Evolutionary conservation across 768 basidiomycete genomes (phyloP), one percentile per base, ranked within the genome.

Genomic region (Lyophyllum atratum): DNA sequence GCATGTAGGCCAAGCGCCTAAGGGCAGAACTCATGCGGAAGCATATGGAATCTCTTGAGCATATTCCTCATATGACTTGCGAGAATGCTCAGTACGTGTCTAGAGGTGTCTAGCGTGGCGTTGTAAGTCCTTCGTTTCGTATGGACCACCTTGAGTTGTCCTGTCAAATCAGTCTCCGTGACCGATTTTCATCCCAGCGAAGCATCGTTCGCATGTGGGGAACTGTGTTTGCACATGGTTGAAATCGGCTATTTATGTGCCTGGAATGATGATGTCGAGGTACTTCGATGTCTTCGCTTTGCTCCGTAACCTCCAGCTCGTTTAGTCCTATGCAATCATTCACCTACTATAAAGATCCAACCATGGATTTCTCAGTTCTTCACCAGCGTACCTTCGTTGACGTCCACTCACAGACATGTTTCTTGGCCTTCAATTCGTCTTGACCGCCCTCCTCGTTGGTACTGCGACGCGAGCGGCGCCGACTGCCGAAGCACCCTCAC

Each of bases 391-490:
- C 22, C 31, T 55, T 14, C 33, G 26, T 43, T 44, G 45, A 31
- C 33, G 24, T 37, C 39, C 37, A n/a, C 34, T 25, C 12, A 3
- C 28, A 44, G 24, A 12, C 49, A 34, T 59, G 44, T n/a, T 43
- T 31, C n/a, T 22, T 15, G 42, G 40, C 28, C 24, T 39, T 49
- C 39, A 45, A 12, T 47, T 58, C 5, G 25, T 60, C 15, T 28
- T 52, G 37, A 19, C 48, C 47, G 24, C 26, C 12, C 51, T 62
- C 50, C 40, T 62, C 17, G 53, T 40, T 49, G 51, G 37, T 17
- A 28, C 49, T 43, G 24, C 42, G 29, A 47, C 43, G 28, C 54
- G 45, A 28, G 31, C 39, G 15, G 65, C 63, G 5, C 60, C 62
- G 4, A 14, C 37, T 28, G 24, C 33, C 19, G 54, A 49, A 31